A percentile compares a stretch with the other conserved stretches of the same genome.
These are phyloP conservation scores for Blumeria hordei DNA, from an alignment of 2,329 filamentous ascomycete genomes.

Conservation along the genomic window DNA sequence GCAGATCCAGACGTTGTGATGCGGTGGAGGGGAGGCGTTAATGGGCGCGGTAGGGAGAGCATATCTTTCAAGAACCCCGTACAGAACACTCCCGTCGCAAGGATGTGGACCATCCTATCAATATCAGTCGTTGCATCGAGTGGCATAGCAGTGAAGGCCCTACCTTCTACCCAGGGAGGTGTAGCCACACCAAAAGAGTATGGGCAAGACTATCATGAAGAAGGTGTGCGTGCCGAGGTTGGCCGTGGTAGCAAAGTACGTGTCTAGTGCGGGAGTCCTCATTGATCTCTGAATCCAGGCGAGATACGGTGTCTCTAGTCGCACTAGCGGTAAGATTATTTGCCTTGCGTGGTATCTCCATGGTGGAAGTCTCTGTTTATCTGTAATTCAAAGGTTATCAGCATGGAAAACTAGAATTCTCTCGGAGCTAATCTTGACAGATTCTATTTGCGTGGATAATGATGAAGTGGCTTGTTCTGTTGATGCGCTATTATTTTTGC, in stretches of 20 bases:
- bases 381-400: conserved; percentile 21
- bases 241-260: conserved; percentile 89
- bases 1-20: conserved; percentile 96
- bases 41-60: conserved; percentile 69
- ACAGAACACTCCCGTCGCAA: conserved; percentile 59
- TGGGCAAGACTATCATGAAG: conserved; percentile 88
- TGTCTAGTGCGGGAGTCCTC: conserved; percentile 67
- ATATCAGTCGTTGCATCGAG: conserved; percentile 5
- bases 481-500: too few relatives aligned
- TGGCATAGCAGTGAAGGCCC: conserved; percentile 15
- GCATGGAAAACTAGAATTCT: not conserved
- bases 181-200: conserved; percentile 92
- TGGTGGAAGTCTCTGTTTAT: conserved; percentile 56
- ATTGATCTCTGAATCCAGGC: conserved; percentile 61
- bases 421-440: too few relatives aligned
- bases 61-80: conserved; percentile 90
- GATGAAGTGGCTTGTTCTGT: too few relatives aligned
- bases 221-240: conserved; percentile 96
- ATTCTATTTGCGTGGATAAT: too few relatives aligned
- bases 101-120: conserved; percentile 42
- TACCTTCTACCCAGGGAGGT: conserved; percentile 70
- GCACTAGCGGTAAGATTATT: conserved; percentile 58
- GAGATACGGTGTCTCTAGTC: conserved; percentile 88
- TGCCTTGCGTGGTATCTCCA: conserved; percentile 81
- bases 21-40: conserved; percentile 75